Base-by-base conservation (phyloP, 2,329 filamentous ascomycete species). In the Penicillium fuscoglaucum region DNA sequence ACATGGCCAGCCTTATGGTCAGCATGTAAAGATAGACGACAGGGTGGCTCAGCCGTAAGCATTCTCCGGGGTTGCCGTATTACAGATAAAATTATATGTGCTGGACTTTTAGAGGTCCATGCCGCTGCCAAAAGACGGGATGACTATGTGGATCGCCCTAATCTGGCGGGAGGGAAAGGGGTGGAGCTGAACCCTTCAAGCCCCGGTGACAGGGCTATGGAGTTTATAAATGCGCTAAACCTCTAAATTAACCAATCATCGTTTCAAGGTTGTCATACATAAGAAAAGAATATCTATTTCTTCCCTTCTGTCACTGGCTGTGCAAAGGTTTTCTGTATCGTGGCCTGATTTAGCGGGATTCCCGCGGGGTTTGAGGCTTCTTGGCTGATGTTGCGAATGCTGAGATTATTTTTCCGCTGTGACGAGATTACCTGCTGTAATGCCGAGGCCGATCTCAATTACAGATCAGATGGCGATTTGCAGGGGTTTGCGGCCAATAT, bases 401-500 rank as follows among this genome's bases (percentile, higher is more conserved):
- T n/a, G 17, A 8, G 3, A n/a, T 39, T 4, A 10, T n/a, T n/a
- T 39, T 3, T n/a, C 35, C 15, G 3, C 35, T n/a, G 4, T 1
- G 17, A 37, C 6, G 1, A 37, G 35, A 37, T 73, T 77, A 2
- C 74, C 76, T 6, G 80, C 80, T 17, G 69, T 74, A 31, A 78
- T 76, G 2, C 73, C 68, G 17, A 72, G 60, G 7, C 70, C 65
- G 9, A 62, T 61, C 61, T 72, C 70, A n/a, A 70, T 55, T 33
- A 64, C 60, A 9, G 69, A 70, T 64, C 68, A 71, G 28, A 78
- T 73, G 31, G 74, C 69, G n/a, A 79, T 74, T 61, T 78, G 76
- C 29, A 37, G 26, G 39, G 13, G 5, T 29, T 21, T 33, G 12
- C 12, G 31, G 12, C 12, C 31, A 6, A 15, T 2, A 33, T 33